Conservation (phyloP, 2,329 filamentous ascomycete species). For the Ceratocystis colombiana region DNA sequence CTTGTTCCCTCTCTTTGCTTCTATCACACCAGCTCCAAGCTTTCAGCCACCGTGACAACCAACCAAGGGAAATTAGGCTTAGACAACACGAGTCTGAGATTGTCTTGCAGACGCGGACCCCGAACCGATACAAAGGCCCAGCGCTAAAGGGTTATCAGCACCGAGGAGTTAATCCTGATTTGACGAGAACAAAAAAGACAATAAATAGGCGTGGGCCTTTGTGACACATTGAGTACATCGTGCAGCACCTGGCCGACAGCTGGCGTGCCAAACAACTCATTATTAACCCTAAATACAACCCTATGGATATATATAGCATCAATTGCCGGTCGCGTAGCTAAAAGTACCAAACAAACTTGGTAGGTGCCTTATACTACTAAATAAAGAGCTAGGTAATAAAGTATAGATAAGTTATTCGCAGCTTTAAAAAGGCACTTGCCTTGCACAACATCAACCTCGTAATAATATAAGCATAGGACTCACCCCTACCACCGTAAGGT, state of each 20-base stretch:
- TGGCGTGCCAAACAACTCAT: background rate
- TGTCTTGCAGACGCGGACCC: conserved; percentile 10
- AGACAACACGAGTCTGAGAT: conserved; percentile 10
- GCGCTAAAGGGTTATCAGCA: conserved; percentile 4
- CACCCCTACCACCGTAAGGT: background rate
- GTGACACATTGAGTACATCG: background rate
- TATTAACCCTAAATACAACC: background rate
- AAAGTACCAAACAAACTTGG: no score
- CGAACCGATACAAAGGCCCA: background rate
- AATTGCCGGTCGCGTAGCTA: no score
- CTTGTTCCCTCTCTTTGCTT: background rate
- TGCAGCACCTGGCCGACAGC: background rate
- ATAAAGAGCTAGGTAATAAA: background rate
- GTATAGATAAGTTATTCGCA: no score
- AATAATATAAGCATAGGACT: background rate
- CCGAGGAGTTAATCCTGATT: conserved; percentile 13
- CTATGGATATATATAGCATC: background rate
- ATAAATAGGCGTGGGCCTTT: background rate
- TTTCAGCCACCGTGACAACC: conserved; percentile 6
- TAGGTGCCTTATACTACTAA: no score
- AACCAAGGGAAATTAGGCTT: conserved; percentile 9
- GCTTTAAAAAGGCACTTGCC: background rate
- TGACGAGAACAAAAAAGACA: conserved; percentile 2
- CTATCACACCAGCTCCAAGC: background rate
- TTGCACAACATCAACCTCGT: background rate